phyloP scores from a whole-genome alignment of 2,329 filamentous ascomycete species.

The Xylariaceae sp. region DNA sequence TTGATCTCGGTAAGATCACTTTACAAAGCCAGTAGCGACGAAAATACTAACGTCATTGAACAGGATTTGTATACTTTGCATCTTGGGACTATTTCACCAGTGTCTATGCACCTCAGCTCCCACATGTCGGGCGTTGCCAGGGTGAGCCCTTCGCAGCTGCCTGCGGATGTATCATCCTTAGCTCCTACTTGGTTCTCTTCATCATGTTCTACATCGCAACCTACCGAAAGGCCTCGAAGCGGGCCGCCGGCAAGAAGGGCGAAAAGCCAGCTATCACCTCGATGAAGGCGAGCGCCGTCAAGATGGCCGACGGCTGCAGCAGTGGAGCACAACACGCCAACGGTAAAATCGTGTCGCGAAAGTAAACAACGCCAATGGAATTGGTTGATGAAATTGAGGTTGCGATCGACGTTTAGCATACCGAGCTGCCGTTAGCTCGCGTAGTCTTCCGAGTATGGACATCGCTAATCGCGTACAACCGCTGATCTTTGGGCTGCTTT shows the following conservation, averaged over 20 bases:
- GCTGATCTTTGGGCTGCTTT: too few relatives aligned
- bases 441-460: too few relatives aligned
- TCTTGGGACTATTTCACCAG: slow-evolving; percentile 75
- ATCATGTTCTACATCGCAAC: slow-evolving; percentile 75
- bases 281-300: slow-evolving; percentile 25
- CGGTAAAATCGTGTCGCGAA: slow-evolving; percentile 10
- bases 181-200: slow-evolving; percentile 73
- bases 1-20: slow-evolving; percentile 73
- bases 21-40: background rate
- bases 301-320: slow-evolving; percentile 25
- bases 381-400: background rate
- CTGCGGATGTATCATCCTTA: slow-evolving; percentile 68
- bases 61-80: slow-evolving; percentile 74
- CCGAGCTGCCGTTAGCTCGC: too few relatives aligned
- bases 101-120: slow-evolving; percentile 66
- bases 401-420: background rate
- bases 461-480: too few relatives aligned
- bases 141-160: slow-evolving; percentile 77
- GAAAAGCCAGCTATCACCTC: slow-evolving; percentile 16
- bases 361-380: slow-evolving; percentile 8
- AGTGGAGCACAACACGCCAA: slow-evolving; percentile 20
- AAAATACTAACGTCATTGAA: slow-evolving; percentile 4
- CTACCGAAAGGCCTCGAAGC: slow-evolving; percentile 62
- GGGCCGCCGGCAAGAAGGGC: slow-evolving; percentile 18
- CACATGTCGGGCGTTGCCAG: slow-evolving; percentile 66